These are phyloP conservation scores for Pythium dissimile DNA, from an alignment of 352 stramenopile genomes.

Conservation along the genomic window DNA sequence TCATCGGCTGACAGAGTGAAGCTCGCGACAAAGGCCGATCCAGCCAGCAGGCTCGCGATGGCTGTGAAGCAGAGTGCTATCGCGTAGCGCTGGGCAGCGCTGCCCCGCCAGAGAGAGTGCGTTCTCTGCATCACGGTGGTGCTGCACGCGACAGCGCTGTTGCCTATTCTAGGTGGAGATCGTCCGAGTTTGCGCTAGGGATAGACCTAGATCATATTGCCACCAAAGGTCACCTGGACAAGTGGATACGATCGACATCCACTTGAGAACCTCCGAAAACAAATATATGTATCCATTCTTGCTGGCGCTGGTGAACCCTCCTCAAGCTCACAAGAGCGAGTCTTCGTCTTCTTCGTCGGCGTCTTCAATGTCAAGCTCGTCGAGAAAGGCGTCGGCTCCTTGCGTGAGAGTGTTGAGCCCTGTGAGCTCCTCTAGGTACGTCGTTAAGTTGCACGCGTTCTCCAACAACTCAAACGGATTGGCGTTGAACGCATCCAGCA, in stretches of 20 bases:
- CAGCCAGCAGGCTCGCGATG: too few species aligned
- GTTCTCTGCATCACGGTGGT: too few species aligned
- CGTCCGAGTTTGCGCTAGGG: too few species aligned
- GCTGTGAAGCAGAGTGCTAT: too few species aligned
- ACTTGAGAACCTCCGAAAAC: constrained; percentile 10
- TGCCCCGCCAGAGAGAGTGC: too few species aligned
- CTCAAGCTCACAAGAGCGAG: constrained; percentile 5
- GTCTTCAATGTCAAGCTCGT: constrained; percentile 62
- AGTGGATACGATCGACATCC: constrained; percentile 13
- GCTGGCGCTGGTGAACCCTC: neutral
- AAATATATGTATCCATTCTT: constrained; percentile 23
- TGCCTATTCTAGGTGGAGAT: too few species aligned
- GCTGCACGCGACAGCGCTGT: too few species aligned
- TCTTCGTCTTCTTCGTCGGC: constrained; percentile 54
- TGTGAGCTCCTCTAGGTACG: constrained; percentile 81
- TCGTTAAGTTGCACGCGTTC: constrained; percentile 62
- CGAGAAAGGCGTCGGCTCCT: constrained; percentile 50
- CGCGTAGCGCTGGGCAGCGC: too few species aligned
- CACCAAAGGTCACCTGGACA: constrained; percentile 20
- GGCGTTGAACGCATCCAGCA: constrained; percentile 85
- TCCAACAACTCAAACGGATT: constrained; percentile 46
- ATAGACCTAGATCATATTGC: too few species aligned
- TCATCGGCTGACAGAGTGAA: constrained; percentile 31
- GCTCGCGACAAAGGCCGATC: neutral
- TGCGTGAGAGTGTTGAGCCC: constrained; percentile 58